Base-by-base conservation (phyloP, 345 rosid species). In the Hibiscus mutabilis region DNA sequence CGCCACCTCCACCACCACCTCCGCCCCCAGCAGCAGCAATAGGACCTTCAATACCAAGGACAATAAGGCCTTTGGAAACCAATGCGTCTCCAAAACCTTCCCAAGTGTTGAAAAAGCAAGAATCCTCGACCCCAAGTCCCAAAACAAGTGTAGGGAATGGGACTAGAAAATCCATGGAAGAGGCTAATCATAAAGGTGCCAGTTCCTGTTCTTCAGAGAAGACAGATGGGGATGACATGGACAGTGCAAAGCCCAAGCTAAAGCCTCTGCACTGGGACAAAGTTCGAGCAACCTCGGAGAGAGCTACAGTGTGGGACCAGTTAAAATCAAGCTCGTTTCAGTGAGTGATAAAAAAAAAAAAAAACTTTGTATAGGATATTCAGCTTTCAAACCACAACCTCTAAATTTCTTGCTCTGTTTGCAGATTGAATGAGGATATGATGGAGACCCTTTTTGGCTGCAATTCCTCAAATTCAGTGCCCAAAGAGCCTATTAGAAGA, bases 231-330 rank as follows among this genome's bases (percentile, higher is more conserved):
- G 96, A 87, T n/a, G 93, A 89, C 25, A 83, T 78, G 9, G 97
- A 88, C 49, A 91, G 89, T 75, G 83, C 83, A 16, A 88, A 77
- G 66, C 97, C 97, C 66, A 91, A 86, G 82, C 73, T 95, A 76
- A 95, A 91, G 80, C 91, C 99, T 49, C 83, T 95, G 56, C 99
- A 95, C 62, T 95, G 99, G 98, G 99, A 95, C 86, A 95, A 95
- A 85, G 99, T 95, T 42, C 82, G 93, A 46, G 99, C 99, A 18
- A 87, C 95, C 76, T 94, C 98, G 7, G 96, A 90, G 73, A 81
- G 97, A 78, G 98, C 96, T 76, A 94, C 98, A 9, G 98, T 94
- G 73, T 94, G 98, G 98, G 98, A 94, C 84, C 97, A 91, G 82
- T 85, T 94, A 35, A 90, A 86, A 77, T 90, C 97, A 53, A 90